Base-by-base conservation (phyloP, 768 basidiomycete genomes). In the Postia placenta region DNA sequence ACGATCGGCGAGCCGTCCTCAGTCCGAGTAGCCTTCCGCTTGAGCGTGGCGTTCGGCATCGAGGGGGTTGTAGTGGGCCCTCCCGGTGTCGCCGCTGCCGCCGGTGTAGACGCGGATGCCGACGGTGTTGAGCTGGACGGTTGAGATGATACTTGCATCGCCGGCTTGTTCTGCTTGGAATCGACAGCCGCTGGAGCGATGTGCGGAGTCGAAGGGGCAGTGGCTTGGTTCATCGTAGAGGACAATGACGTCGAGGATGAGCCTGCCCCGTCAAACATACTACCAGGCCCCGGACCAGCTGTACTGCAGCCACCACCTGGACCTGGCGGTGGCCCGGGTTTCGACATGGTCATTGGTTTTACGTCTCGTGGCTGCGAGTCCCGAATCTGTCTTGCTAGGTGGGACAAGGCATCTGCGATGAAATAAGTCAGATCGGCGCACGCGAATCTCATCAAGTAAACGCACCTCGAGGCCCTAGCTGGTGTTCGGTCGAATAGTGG, bases 401-500 rank as follows among this genome's bases (percentile, higher is more conserved):
- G 58, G 39, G 60, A 59, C 28, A 78, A 63, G n/a, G 76, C 69
- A 50, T 77, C 75, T 78, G 38, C 4, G 24, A 19, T 24, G 45
- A 15, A 15, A 33, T 30, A 45, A n/a, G 24, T 28, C 4, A 28
- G 24, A 26, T 22, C 11, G 4, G 25, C 9, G 11, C 11, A 12
- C 15, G 9, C 30, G 30, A 15, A 33, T 15, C 30, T 33, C 9
- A 7, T 15, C 9, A 15, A 15, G 11, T 23, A n/a, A 56, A 72
- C 79, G 60, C 67, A 91, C 88, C 83, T 58, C 78, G 62, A 22
- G 87, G 85, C 33, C 87, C 87, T 15, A 82, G 61, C 0, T 67
- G 45, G 5, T 67, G 64, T 28, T 81, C 76, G 22, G 57, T 75
- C 22, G 84, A 79, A 58, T 77, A 88, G 4, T 74, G 59, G 47